A percentile compares a stretch with the other conserved stretches of the same genome.
Conservation (phyloP, 2,329 filamentous ascomycete genomes). For the Ophidiomyces ophidiicola region DNA sequence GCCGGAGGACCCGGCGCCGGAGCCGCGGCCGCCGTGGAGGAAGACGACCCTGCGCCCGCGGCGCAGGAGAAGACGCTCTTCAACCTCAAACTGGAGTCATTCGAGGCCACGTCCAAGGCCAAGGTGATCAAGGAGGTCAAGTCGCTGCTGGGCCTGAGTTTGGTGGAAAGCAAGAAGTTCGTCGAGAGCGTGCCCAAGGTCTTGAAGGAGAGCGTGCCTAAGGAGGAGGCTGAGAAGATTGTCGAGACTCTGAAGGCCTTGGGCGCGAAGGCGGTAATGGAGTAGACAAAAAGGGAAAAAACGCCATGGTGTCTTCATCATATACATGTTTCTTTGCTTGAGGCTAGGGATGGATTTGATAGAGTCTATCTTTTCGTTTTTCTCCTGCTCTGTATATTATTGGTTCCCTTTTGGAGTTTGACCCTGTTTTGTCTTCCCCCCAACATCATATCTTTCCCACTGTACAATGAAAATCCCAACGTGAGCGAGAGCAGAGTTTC, state of each 20-base stretch:
- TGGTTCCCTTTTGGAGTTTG: constrained; percentile 7
- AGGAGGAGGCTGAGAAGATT: constrained; percentile 99
- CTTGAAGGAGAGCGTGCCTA: constrained; percentile 97
- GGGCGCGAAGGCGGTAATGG: constrained; percentile 80
- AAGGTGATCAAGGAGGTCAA: constrained; percentile 99
- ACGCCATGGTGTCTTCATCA: not conserved
- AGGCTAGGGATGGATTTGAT: constrained; percentile 2
- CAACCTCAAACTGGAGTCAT: constrained; percentile 83
- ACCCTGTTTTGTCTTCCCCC: not conserved
- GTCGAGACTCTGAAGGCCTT: constrained; percentile 86
- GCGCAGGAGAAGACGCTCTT: constrained; percentile 93
- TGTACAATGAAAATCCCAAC: constrained; percentile 8
- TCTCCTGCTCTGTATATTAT: constrained; percentile 10
- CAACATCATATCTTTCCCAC: not conserved
- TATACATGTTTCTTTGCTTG: not conserved
- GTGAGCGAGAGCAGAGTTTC: no score
- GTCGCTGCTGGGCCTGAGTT: constrained; percentile 78
- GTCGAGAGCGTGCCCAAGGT: constrained; percentile 95
- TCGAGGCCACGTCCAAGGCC: constrained; percentile 80
- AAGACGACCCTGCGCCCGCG: constrained; percentile 77
- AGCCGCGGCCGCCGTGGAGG: constrained; percentile 50
- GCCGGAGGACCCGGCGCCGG: constrained; percentile 47
- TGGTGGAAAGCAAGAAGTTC: constrained; percentile 99
- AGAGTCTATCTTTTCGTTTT: not conserved
- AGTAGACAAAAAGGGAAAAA: constrained; percentile 50